Conservation (phyloP, 805 yeast species). For the Suhomyces emberorum region DNA sequence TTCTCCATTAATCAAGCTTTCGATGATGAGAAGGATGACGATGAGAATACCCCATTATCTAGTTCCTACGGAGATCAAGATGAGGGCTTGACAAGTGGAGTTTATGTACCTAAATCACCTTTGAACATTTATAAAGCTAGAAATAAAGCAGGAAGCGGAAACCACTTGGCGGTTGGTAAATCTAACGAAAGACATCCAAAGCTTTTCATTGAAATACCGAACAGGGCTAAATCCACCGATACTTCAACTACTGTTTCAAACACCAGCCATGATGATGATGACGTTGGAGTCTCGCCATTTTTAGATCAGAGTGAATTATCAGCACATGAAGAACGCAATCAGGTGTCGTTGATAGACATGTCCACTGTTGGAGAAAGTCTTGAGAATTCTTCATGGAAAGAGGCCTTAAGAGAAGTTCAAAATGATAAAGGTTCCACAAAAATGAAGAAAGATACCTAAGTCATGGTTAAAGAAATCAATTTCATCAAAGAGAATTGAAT, state of each 20-base stretch:
- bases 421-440: too few relatives aligned
- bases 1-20: not conserved
- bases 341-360: conserved; percentile 18
- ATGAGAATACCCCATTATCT: conserved; percentile 5
- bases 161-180: conserved; percentile 4
- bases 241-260: conserved; percentile 1
- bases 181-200: conserved; percentile 11
- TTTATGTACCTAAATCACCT: conserved; percentile 32
- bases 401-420: conserved; percentile 22
- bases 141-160: conserved; percentile 3
- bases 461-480: too few relatives aligned
- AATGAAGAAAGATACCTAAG: too few relatives aligned
- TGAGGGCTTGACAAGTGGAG: conserved; percentile 18
- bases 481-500: too few relatives aligned
- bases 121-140: conserved; percentile 19
- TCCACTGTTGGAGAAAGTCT: conserved; percentile 23
- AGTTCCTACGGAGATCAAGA: not conserved
- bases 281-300: conserved; percentile 13
- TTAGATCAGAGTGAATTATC: conserved; percentile 3
- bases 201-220: conserved; percentile 17
- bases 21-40: conserved; percentile 7
- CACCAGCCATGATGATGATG: conserved; percentile 5
- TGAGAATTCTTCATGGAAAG: conserved; percentile 25
- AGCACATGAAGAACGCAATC: conserved; percentile 4
- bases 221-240: conserved; percentile 2